These are phyloP conservation scores for Russula vinacea DNA, from an alignment of 768 basidiomycete species.

Conservation along the genomic window DNA sequence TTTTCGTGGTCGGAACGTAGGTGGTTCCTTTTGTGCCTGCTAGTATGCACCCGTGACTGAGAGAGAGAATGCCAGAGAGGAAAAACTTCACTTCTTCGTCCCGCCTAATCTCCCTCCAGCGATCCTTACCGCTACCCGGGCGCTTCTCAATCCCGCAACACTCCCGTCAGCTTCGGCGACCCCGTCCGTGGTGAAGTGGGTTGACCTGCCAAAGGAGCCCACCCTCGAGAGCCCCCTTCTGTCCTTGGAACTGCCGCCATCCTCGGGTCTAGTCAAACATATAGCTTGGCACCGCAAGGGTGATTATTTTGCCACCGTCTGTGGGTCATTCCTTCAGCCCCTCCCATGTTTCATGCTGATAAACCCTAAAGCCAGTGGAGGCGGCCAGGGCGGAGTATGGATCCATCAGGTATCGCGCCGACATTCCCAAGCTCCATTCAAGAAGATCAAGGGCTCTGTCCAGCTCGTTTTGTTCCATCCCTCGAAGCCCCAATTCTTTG, in stretches of 20 bases:
- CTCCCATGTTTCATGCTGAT: constrained; percentile 8
- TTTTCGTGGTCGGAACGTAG: constrained; percentile 77
- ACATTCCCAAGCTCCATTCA: constrained; percentile 97
- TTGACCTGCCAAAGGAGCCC: constrained; percentile 44
- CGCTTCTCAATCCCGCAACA: constrained; percentile 59
- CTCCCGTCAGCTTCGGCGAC: constrained; percentile 55
- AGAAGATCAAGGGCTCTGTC: constrained; percentile 85
- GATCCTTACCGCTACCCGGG: constrained; percentile 56
- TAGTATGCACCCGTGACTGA: constrained; percentile 7
- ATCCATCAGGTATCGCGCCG: constrained; percentile 93
- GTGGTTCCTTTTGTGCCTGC: constrained; percentile 36
- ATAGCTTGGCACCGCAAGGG: constrained; percentile 91
- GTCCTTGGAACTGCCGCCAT: constrained; percentile 57
- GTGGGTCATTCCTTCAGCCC: constrained; percentile 51
- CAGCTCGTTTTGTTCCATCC: constrained; percentile 96
- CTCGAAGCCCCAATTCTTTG: constrained; percentile 91
- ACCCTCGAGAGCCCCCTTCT: constrained; percentile 55
- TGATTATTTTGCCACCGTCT: constrained; percentile 93
- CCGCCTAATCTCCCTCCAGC: constrained; percentile 72
- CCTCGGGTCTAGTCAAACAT: constrained; percentile 72
- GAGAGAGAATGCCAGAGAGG: constrained; percentile 58
- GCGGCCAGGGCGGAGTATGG: constrained; percentile 81
- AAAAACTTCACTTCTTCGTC: constrained; percentile 71
- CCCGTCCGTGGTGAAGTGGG: constrained; percentile 72
- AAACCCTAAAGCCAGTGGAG: constrained; percentile 50